Evolutionary conservation across 1,284 basidiomycete genomes (phyloP).

Genomic region (Trichosporon coremiiforme): DNA sequence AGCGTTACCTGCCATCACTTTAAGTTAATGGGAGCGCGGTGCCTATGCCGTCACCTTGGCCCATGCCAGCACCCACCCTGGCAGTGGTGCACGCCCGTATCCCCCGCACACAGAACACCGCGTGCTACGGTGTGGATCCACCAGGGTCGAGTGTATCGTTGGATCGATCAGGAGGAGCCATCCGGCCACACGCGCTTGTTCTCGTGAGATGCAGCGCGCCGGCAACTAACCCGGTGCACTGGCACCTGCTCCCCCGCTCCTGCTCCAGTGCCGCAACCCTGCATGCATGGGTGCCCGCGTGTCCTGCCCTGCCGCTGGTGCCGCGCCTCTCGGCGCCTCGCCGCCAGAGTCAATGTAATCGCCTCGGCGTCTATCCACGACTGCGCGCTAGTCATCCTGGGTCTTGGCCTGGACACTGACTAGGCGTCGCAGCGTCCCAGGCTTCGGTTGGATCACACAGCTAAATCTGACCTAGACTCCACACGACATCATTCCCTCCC

Average conservation of each 20-base stretch:
- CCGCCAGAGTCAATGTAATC: not conserved
- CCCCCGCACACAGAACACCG: not conserved
- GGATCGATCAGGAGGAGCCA: constrained; percentile 2
- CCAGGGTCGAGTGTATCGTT: not conserved
- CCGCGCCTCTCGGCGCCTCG: not conserved
- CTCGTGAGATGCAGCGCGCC: not conserved
- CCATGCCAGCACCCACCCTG: not conserved
- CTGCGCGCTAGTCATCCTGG: constrained; percentile 11
- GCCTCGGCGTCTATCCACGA: constrained; percentile 9
- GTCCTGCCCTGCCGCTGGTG: not conserved
- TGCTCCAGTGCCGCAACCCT: not conserved
- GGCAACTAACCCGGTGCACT: not conserved
- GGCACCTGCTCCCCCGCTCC: not conserved
- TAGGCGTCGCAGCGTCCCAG: too few species aligned
- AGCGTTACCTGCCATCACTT: constrained; percentile 13
- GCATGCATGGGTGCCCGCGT: not conserved
- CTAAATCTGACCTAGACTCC: constrained; percentile 5
- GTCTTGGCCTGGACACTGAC: not conserved
- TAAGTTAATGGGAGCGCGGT: constrained; percentile 9
- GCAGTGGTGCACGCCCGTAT: not conserved
- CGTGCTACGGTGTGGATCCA: not conserved
- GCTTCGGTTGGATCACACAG: not conserved
- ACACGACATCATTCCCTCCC: not conserved
- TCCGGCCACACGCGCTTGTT: not conserved
- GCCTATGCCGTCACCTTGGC: not conserved